Conservation (phyloP, 2,329 filamentous ascomycete genomes). For the Stagonosporopsis rhizophila region DNA sequence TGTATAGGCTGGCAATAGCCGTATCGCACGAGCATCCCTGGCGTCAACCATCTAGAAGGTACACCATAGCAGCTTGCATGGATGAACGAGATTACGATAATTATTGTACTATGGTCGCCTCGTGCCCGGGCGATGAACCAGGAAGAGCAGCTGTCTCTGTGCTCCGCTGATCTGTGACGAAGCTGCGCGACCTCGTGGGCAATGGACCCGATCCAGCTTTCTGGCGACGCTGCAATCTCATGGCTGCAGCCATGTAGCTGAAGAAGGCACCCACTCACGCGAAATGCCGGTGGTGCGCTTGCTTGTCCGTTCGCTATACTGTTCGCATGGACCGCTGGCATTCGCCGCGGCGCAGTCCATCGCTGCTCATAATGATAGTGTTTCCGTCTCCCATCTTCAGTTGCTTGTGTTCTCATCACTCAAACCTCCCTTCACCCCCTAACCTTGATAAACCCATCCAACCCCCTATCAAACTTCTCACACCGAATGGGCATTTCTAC, state of each 20-base stretch:
- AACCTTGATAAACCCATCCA: slow-evolving; percentile 77
- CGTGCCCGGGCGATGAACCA: not conserved
- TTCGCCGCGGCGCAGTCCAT: not conserved
- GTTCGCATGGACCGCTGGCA: not conserved
- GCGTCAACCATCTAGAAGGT: slow-evolving; percentile 36
- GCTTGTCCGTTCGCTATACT: not conserved
- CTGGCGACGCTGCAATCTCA: not conserved
- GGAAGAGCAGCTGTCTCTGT: not conserved
- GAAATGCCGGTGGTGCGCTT: not conserved
- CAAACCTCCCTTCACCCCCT: slow-evolving; percentile 34
- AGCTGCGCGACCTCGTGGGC: not conserved
- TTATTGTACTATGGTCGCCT: not conserved
- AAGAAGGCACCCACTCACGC: not conserved
- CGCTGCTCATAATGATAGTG: not conserved
- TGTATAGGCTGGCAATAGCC: slow-evolving; percentile 9
- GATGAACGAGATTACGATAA: slow-evolving; percentile 27
- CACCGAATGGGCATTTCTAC: slow-evolving; percentile 96
- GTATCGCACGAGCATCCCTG: slow-evolving; percentile 32
- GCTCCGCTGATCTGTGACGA: not conserved
- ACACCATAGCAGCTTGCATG: slow-evolving; percentile 24
- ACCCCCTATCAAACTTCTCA: slow-evolving; percentile 89
- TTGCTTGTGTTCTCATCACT: not conserved
- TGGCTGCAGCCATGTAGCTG: not conserved
- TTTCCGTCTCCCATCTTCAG: not conserved
- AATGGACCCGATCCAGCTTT: not conserved